Base-by-base conservation (phyloP, 2,329 filamentous ascomycete genomes). In the Zalaria sp. region DNA sequence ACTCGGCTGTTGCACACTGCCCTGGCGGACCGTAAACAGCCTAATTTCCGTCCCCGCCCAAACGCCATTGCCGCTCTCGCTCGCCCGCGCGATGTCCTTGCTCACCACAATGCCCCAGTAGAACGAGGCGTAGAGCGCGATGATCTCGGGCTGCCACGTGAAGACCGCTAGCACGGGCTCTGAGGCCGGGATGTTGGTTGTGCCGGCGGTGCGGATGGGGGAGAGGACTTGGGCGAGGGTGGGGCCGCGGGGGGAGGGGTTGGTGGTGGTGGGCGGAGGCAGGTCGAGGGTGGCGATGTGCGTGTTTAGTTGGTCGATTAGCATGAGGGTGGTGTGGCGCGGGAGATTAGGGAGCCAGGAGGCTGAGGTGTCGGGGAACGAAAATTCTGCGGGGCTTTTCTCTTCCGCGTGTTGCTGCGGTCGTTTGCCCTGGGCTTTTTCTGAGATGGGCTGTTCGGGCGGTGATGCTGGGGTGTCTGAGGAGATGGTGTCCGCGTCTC, bases 31-130 rank as follows among this genome's bases (percentile, higher is more conserved):
- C 39, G 78, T 79, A 65, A 98, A 98, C 9, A 98, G 68, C 57
- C 81, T 83, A 58, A 98, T 85, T 2, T 71, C 70, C 1, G 91
- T 96, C 31, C 86, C 83, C 55, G 89, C 95, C 89, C 91, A 98
- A 2, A 95, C 79, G 5, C 91, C 89, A 28, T 88, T 53, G 27
- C 53, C 84, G 2, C 84, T 88, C 27, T 88, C 88, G 56, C 82
- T 88, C 0, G 81, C 77, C 27, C 89, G 77, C 44, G 87, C 78
- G 79, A 94, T 85, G 64, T 98, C 91, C 53, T 79, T 81, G 27
- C 83, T 79, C 58, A 95, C 96, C 41, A 95, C 78, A 52, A 95
- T 84, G 10, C 86, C 81, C 91, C 91, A 98, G 42, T 46, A 48
- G 43, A 6, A 98, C 70, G 8, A 96, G 69, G 4, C 85, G 89